Conservation (phyloP, 208 protist genomes). For the Leishmania mexicana region DNA sequence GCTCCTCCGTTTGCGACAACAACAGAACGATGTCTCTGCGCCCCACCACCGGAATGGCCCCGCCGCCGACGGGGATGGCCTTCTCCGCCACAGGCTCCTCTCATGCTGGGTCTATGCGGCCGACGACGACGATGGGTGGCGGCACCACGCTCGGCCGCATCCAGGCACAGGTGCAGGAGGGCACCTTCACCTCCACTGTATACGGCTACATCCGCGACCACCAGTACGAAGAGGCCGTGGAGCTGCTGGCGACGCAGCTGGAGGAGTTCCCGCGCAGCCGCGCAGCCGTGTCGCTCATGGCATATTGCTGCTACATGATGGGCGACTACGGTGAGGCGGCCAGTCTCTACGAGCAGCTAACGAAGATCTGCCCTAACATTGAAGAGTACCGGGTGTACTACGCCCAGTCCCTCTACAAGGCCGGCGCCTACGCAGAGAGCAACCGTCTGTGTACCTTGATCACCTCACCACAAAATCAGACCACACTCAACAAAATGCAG, state of each 20-base stretch:
- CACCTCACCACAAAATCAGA: slow-evolving; percentile 79
- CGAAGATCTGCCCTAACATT: slow-evolving; percentile 91
- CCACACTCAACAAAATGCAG: slow-evolving; percentile 89
- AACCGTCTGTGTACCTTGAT: slow-evolving; percentile 83
- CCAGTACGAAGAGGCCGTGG: slow-evolving; percentile 94
- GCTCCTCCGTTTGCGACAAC: neutral
- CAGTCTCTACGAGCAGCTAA: slow-evolving; percentile 90
- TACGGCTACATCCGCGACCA: slow-evolving; percentile 95
- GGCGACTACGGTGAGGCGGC: slow-evolving; percentile 92
- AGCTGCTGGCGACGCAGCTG: slow-evolving; percentile 88
- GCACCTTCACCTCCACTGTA: slow-evolving; percentile 95
- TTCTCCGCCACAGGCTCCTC: slow-evolving; percentile 45
- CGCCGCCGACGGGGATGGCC: slow-evolving; percentile 37
- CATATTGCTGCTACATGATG: slow-evolving; percentile 96
- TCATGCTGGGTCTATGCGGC: slow-evolving; percentile 50
- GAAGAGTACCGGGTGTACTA: slow-evolving; percentile 97
- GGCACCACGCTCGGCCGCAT: slow-evolving; percentile 92
- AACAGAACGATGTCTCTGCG: slow-evolving; percentile 26
- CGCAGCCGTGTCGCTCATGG: slow-evolving; percentile 96
- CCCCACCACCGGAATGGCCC: slow-evolving; percentile 69
- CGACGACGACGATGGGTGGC: slow-evolving; percentile 84
- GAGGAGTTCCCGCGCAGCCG: slow-evolving; percentile 95
- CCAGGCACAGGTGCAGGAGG: slow-evolving; percentile 91
- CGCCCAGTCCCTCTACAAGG: slow-evolving; percentile 96
- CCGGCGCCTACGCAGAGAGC: slow-evolving; percentile 92